Conservation (phyloP, 768 basidiomycete genomes). For the Pleurotus citrinopileatus region DNA sequence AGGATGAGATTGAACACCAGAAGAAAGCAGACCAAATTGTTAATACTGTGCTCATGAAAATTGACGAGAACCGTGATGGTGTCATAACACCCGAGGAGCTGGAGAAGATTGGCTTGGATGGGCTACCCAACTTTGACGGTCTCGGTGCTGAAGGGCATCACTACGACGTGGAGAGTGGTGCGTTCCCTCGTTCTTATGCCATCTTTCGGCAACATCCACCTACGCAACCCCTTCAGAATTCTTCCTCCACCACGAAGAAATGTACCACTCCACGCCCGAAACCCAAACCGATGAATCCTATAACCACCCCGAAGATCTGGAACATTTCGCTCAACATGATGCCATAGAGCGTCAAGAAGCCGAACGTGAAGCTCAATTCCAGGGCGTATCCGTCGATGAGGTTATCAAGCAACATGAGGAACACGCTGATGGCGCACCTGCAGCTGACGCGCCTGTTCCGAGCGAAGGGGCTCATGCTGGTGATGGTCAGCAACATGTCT, state of each 20-base stretch:
- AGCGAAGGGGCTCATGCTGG: conserved; percentile 21
- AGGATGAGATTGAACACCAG: conserved; percentile 79
- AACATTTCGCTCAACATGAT: conserved; percentile 91
- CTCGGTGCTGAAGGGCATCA: conserved; percentile 92
- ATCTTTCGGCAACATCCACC: not conserved
- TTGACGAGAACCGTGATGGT: conserved; percentile 80
- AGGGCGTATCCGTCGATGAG: conserved; percentile 79
- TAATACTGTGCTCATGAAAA: conserved; percentile 56
- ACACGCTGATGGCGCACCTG: conserved; percentile 20
- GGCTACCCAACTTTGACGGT: conserved; percentile 78
- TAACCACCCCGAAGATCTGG: conserved; percentile 87
- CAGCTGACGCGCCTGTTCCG: conserved; percentile 18
- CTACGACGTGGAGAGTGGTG: conserved; percentile 88
- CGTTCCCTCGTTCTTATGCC: conserved; percentile 22
- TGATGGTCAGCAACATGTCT: conserved; percentile 14
- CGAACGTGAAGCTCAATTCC: conserved; percentile 78
- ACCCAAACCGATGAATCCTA: conserved; percentile 97
- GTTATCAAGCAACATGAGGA: conserved; percentile 53
- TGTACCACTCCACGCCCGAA: conserved; percentile 94
- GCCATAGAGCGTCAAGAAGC: conserved; percentile 82
- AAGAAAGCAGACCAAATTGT: conserved; percentile 81
- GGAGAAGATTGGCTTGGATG: conserved; percentile 64
- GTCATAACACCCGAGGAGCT: conserved; percentile 70
- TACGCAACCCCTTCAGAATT: conserved; percentile 53
- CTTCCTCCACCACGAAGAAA: conserved; percentile 96